phyloP scores from a whole-genome alignment of 768 basidiomycete genomes.

The Mycena indigotica region DNA sequence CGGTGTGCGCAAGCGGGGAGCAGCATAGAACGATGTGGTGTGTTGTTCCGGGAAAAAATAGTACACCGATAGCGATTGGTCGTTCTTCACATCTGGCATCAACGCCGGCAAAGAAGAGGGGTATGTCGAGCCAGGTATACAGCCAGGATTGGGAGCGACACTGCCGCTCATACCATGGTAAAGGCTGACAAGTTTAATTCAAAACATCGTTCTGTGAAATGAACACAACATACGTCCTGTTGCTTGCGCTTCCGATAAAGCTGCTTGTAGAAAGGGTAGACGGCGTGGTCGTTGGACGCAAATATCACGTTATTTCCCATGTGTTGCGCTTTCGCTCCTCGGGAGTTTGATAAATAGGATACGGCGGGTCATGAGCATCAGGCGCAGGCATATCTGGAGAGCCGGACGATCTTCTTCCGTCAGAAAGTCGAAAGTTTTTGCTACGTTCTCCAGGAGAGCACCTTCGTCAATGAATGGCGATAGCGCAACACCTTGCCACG shows the following conservation, averaged over 20 bases:
- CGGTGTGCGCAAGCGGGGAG: too few relatives aligned
- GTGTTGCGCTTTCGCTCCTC: slow-evolving; percentile 84
- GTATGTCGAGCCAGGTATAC: slow-evolving; percentile 90
- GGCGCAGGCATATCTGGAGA: slow-evolving; percentile 11
- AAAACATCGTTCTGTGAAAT: slow-evolving; percentile 8
- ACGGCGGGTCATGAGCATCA: slow-evolving; percentile 12
- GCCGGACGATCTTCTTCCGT: slow-evolving; percentile 17
- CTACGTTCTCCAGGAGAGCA: slow-evolving; percentile 85
- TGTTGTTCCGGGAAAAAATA: slow-evolving; percentile 90
- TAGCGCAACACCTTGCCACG: slow-evolving; percentile 97
- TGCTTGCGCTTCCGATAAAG: slow-evolving; percentile 89
- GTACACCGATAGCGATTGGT: slow-evolving; percentile 81
- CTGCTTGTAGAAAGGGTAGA: slow-evolving; percentile 86
- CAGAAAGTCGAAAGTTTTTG: slow-evolving; percentile 23
- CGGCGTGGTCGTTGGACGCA: slow-evolving; percentile 77
- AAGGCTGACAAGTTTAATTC: slow-evolving; percentile 56
- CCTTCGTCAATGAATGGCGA: slow-evolving; percentile 92
- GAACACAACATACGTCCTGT: slow-evolving; percentile 55
- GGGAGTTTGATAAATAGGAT: slow-evolving; percentile 55
- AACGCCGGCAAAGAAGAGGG: slow-evolving; percentile 66
- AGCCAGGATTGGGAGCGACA: slow-evolving; percentile 81
- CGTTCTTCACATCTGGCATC: slow-evolving; percentile 80
- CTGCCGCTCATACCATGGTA: slow-evolving; percentile 76
- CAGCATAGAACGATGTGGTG: slow-evolving; percentile 82
- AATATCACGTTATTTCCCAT: slow-evolving; percentile 81